phyloP scores from a whole-genome alignment of 352 stramenopile species.

The Globisporangium cederbergense region DNA sequence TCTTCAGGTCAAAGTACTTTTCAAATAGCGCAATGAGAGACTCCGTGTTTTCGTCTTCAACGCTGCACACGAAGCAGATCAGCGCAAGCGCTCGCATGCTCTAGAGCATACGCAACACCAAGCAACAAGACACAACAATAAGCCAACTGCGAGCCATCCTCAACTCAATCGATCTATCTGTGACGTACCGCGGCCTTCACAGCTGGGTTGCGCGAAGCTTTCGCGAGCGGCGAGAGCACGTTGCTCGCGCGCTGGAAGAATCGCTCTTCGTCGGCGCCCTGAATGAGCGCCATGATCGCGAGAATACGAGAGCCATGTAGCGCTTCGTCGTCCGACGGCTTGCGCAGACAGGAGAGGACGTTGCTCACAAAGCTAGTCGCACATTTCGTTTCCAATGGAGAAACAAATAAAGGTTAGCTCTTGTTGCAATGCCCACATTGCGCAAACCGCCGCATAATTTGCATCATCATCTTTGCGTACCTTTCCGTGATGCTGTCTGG shows the following conservation, averaged over 20 bases:
- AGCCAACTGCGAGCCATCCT: slow-evolving; percentile 1
- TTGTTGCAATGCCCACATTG: neutral
- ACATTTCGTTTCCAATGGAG: slow-evolving; percentile 5
- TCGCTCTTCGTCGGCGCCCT: slow-evolving; percentile 66
- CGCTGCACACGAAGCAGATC: slow-evolving; percentile 73
- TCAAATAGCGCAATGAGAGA: slow-evolving; percentile 62
- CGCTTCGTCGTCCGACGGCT: slow-evolving; percentile 69
- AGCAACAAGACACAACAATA: neutral
- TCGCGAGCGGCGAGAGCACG: slow-evolving; percentile 68
- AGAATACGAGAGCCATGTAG: slow-evolving; percentile 67
- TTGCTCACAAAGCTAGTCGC: slow-evolving; percentile 64
- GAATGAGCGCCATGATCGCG: slow-evolving; percentile 69
- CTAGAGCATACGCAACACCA: slow-evolving; percentile 22
- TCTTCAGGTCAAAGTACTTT: slow-evolving; percentile 68
- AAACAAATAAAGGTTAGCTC: neutral
- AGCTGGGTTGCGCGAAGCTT: slow-evolving; percentile 50
- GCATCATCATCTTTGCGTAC: slow-evolving; percentile 22
- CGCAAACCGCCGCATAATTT: neutral
- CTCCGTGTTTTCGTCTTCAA: slow-evolving; percentile 73
- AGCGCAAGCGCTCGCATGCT: slow-evolving; percentile 67
- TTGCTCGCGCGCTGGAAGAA: slow-evolving; percentile 74
- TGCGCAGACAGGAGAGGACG: slow-evolving; percentile 60
- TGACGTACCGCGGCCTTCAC: slow-evolving; percentile 62
- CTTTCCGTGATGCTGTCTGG: slow-evolving; percentile 68
- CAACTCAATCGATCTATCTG: neutral